A percentile compares a stretch with the other conserved stretches of the same genome.
phyloP scores from a whole-genome alignment of 495 filamentous ascomycete species.

The Aspergillus funiculosus region DNA sequence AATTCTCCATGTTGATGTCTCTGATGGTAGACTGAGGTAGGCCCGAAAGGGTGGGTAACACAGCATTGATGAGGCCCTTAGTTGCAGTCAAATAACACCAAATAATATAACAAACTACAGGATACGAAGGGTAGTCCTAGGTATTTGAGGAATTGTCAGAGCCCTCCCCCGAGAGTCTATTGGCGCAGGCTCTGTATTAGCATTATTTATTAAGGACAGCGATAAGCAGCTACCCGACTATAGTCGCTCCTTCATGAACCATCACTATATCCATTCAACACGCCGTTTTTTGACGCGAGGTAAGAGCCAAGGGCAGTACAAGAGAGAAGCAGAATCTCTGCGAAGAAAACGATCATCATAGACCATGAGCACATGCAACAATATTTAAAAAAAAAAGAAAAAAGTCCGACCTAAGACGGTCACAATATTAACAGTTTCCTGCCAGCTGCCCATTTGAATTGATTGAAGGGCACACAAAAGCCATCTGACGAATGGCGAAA shows the following conservation, averaged over 20 bases:
- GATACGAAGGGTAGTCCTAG: no score
- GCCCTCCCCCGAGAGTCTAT: not conserved
- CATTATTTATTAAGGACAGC: constrained; percentile 19
- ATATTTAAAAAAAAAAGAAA: constrained; percentile 9
- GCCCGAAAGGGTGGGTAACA: no score
- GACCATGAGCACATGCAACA: constrained; percentile 17
- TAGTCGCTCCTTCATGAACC: constrained; percentile 21
- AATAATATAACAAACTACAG: no score
- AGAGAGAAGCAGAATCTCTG: constrained; percentile 9
- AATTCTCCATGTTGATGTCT: no score
- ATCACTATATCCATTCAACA: constrained; percentile 24
- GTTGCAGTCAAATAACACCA: no score
- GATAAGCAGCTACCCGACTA: constrained; percentile 6
- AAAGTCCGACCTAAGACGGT: not conserved
- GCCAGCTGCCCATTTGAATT: not conserved
- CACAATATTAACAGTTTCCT: constrained; percentile 9
- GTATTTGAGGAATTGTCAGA: no score
- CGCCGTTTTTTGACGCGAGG: constrained; percentile 12
- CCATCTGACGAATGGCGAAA: not conserved
- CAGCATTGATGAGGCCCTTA: no score
- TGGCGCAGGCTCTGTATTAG: constrained; percentile 17
- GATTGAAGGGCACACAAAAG: not conserved
- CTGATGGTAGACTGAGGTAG: no score
- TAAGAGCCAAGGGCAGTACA: constrained; percentile 11
- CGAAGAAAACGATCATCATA: constrained; percentile 13